phyloP scores from a whole-genome alignment of 2,329 filamentous ascomycete species.

The Nothophoma quercina region DNA sequence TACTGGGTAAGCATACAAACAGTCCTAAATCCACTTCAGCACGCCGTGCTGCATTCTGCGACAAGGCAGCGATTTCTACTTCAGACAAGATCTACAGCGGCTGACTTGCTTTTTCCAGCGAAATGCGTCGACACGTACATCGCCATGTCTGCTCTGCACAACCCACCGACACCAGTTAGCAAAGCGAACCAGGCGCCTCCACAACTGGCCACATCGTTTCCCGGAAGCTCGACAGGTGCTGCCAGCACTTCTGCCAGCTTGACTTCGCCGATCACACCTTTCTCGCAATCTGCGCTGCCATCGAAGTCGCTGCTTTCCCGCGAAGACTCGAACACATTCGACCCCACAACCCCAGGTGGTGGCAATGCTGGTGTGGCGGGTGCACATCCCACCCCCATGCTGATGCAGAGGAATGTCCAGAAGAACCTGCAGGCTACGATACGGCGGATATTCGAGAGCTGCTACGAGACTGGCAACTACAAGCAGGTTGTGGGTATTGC shows the following conservation, averaged over 20 bases:
- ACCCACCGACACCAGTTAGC: slow-evolving; percentile 59
- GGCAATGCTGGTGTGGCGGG: slow-evolving; percentile 63
- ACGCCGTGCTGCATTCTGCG: not conserved
- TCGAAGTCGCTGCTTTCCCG: slow-evolving; percentile 95
- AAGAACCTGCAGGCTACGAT: slow-evolving; percentile 83
- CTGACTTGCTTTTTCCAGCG: slow-evolving; percentile 55
- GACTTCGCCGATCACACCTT: slow-evolving; percentile 90
- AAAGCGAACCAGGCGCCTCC: slow-evolving; percentile 62
- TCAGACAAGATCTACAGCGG: slow-evolving; percentile 1
- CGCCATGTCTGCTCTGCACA: slow-evolving; percentile 71
- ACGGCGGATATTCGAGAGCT: slow-evolving; percentile 88
- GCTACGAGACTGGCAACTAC: slow-evolving; percentile 85
- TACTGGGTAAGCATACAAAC: slow-evolving; percentile 70
- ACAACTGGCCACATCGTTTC: slow-evolving; percentile 83
- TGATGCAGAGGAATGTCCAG: slow-evolving; percentile 76
- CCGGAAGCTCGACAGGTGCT: slow-evolving; percentile 69
- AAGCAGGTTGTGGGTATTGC: slow-evolving; percentile 97
- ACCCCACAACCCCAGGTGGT: slow-evolving; percentile 63
- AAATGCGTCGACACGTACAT: slow-evolving; percentile 99
- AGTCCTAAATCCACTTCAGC: not conserved
- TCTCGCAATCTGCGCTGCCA: slow-evolving; percentile 90
- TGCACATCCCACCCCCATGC: slow-evolving; percentile 66
- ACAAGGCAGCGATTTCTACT: not conserved
- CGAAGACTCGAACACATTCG: slow-evolving; percentile 70
- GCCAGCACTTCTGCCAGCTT: slow-evolving; percentile 71